Evolutionary conservation across 2,329 filamentous ascomycete species (phyloP).

Genomic region (Magnaporthiopsis poae): DNA sequence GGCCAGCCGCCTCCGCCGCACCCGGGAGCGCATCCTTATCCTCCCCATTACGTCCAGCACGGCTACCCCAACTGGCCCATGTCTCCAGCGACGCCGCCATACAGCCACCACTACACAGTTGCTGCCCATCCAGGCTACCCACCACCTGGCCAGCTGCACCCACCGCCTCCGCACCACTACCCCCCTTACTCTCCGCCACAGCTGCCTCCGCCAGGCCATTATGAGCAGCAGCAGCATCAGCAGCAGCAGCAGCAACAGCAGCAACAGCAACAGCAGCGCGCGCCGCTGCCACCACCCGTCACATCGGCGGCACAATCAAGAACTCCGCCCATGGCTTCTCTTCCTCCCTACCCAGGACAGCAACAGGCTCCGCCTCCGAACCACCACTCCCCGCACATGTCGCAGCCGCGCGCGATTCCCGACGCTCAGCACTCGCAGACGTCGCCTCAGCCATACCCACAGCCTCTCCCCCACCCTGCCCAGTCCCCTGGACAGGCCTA

Average conservation of each 20-base stretch:
- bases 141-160: slow-evolving; percentile 8
- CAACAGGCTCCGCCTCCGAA: slow-evolving; percentile 15
- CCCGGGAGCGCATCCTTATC: slow-evolving; percentile 8
- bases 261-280: slow-evolving; percentile 17
- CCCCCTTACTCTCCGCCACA: slow-evolving; percentile 8
- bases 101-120: slow-evolving; percentile 8
- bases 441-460: slow-evolving; percentile 1
- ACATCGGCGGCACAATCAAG: slow-evolving; percentile 9
- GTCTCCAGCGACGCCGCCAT: slow-evolving; percentile 10
- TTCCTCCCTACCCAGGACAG: slow-evolving; percentile 20
- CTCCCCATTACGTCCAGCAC: slow-evolving; percentile 5
- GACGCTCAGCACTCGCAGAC: not conserved
- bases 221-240: slow-evolving; percentile 5
- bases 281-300: slow-evolving; percentile 26
- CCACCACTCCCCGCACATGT: slow-evolving; percentile 6
- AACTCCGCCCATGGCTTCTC: slow-evolving; percentile 15
- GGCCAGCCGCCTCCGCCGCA: slow-evolving; percentile 12
- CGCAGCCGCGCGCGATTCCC: slow-evolving; percentile 4
- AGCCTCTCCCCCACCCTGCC: slow-evolving; percentile 1
- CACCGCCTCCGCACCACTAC: slow-evolving; percentile 13
- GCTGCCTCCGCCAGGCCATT: slow-evolving; percentile 7
- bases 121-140: slow-evolving; percentile 2
- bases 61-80: slow-evolving; percentile 5
- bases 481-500: slow-evolving; percentile 9
- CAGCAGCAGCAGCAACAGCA: slow-evolving; percentile 6